Conservation (phyloP, 2,329 filamentous ascomycete species). For the Diplocarpon rosae region DNA sequence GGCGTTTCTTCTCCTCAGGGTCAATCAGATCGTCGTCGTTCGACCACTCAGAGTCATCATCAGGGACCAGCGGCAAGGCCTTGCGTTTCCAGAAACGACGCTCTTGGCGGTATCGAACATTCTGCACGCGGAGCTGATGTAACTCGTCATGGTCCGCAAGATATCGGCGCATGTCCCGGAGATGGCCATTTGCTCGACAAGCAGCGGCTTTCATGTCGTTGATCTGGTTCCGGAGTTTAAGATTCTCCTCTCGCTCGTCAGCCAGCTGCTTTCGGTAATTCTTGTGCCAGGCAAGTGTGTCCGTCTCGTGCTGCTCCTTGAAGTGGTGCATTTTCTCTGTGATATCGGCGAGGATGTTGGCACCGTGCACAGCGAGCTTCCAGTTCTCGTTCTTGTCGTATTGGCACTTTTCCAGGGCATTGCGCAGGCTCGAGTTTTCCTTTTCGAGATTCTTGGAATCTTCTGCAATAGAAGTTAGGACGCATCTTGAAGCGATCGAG, state of each 20-base stretch:
- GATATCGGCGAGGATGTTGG: constrained; percentile 44
- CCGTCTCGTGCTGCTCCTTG: constrained; percentile 50
- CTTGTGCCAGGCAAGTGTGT: constrained; percentile 53
- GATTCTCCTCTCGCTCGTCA: constrained; percentile 54
- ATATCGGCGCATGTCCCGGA: constrained; percentile 44
- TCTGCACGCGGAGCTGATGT: constrained; percentile 43
- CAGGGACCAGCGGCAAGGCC: constrained; percentile 49
- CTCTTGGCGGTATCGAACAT: constrained; percentile 44
- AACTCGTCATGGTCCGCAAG: constrained; percentile 45
- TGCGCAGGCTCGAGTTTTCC: constrained; percentile 48
- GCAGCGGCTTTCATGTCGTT: constrained; percentile 56
- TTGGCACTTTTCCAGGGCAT: constrained; percentile 51
- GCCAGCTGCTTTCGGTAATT: constrained; percentile 55
- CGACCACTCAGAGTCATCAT: constrained; percentile 47
- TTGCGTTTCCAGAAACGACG: constrained; percentile 56
- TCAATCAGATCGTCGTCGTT: constrained; percentile 56
- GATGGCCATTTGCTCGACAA: constrained; percentile 42
- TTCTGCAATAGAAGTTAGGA: constrained; percentile 30
- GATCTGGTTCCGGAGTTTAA: constrained; percentile 51
- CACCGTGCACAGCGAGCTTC: constrained; percentile 43
- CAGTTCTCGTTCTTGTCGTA: constrained; percentile 50
- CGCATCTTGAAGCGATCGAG: not conserved
- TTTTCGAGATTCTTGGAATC: constrained; percentile 50
- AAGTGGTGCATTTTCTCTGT: constrained; percentile 55
- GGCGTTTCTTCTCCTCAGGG: constrained; percentile 45